These are phyloP conservation scores for Ophiostoma triangulosporum DNA, from an alignment of 2,329 filamentous ascomycete genomes.

Conservation along the genomic window DNA sequence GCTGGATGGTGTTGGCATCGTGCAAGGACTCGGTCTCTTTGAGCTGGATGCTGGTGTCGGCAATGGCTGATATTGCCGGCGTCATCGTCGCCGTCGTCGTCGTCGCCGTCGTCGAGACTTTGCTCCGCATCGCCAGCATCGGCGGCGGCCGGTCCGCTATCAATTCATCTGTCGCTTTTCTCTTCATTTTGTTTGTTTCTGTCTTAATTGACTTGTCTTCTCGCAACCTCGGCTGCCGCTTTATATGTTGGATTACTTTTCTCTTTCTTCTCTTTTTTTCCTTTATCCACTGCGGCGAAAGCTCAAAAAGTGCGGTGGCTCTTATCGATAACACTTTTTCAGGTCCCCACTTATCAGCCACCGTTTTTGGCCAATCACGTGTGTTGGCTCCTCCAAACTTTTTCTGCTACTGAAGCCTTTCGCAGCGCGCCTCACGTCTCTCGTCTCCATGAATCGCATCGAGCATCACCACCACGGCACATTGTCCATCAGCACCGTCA, in stretches of 20 bases:
- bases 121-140: neutral
- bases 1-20: neutral
- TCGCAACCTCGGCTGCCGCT: slow-evolving; percentile 1
- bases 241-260: slow-evolving; percentile 13
- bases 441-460: neutral
- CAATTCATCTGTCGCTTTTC: slow-evolving; percentile 12
- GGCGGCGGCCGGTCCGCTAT: neutral
- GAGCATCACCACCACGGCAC: neutral
- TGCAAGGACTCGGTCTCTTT: neutral
- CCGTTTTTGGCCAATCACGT: slow-evolving; percentile 4
- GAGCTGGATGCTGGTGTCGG: neutral
- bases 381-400: slow-evolving; percentile 6
- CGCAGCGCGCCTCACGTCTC: too few relatives aligned
- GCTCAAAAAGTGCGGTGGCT: neutral
- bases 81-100: neutral
- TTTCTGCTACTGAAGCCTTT: slow-evolving; percentile 4
- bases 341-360: neutral
- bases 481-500: neutral
- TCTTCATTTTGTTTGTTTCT: slow-evolving; percentile 10
- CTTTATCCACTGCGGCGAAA: neutral
- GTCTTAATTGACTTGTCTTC: too few relatives aligned
- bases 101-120: neutral
- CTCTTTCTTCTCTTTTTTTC: slow-evolving; percentile 6
- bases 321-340: slow-evolving; percentile 13
- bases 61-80: neutral